phyloP scores from a whole-genome alignment of 2,329 filamentous ascomycete species.

The Fusarium camptoceras region DNA sequence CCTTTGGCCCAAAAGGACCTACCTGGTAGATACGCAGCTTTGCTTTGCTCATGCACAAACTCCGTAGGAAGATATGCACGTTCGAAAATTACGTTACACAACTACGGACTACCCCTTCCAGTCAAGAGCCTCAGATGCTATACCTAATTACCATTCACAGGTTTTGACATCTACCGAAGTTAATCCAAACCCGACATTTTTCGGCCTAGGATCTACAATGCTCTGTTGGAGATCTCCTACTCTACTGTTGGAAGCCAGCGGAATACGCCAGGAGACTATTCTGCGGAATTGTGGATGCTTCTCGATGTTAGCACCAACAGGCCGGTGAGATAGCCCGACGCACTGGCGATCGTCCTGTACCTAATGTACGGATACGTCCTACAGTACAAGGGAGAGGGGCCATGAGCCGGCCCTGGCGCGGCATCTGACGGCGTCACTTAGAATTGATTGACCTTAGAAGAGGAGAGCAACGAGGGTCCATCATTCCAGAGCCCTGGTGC shows the following conservation, averaged over 20 bases:
- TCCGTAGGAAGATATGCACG: slow-evolving; percentile 8
- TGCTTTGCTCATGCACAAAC: not conserved
- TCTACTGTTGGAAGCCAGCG: slow-evolving; percentile 12
- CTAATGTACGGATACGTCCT: slow-evolving; percentile 4
- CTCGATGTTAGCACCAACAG: slow-evolving; percentile 33
- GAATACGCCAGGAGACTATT: slow-evolving; percentile 18
- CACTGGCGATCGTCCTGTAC: slow-evolving; percentile 36
- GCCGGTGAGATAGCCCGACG: slow-evolving; percentile 45
- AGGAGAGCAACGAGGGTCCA: slow-evolving; percentile 25
- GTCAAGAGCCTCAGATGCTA: slow-evolving; percentile 4
- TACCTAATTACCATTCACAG: not conserved
- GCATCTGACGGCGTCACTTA: slow-evolving; percentile 11
- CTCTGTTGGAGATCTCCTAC: not conserved
- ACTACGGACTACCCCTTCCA: not conserved
- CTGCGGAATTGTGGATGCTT: slow-evolving; percentile 38
- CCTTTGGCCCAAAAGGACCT: not conserved
- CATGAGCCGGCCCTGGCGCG: slow-evolving; percentile 32
- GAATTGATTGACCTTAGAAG: slow-evolving; percentile 16
- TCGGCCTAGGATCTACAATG: slow-evolving; percentile 16
- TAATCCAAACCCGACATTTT: slow-evolving; percentile 20
- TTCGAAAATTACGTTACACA: not conserved
- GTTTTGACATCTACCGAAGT: not conserved
- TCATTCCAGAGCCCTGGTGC: slow-evolving; percentile 44
- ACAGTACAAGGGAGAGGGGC: slow-evolving; percentile 35
- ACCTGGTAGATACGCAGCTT: not conserved